phyloP scores from a whole-genome alignment of 2,329 filamentous ascomycete genomes.

The Phialophora chinensis region DNA sequence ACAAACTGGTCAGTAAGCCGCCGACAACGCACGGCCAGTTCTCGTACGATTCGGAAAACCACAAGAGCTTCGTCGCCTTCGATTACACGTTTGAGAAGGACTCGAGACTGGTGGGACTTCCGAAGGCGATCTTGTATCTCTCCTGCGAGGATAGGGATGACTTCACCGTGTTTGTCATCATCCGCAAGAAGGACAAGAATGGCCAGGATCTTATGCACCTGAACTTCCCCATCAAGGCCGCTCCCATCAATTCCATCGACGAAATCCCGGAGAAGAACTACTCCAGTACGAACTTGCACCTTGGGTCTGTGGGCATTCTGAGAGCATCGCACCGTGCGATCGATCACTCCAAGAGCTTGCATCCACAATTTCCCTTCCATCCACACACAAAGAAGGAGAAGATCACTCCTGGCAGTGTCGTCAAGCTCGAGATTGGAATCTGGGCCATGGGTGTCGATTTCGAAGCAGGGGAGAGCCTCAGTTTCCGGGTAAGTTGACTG shows the following conservation, averaged over 20 bases:
- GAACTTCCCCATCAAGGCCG: conserved; percentile 47
- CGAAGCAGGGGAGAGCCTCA: conserved; percentile 49
- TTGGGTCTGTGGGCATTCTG: conserved; percentile 52
- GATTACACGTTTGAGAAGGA: conserved; percentile 48
- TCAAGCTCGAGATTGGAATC: conserved; percentile 56
- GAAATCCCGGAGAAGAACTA: conserved; percentile 50
- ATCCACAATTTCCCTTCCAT: conserved; percentile 44
- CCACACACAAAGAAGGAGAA: conserved; percentile 51
- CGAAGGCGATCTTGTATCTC: conserved; percentile 55
- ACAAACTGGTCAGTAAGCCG: conserved; percentile 36
- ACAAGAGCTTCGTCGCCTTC: conserved; percentile 40
- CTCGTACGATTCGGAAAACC: conserved; percentile 44
- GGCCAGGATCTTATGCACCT: conserved; percentile 53
- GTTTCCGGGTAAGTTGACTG: conserved; percentile 45
- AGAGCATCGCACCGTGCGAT: conserved; percentile 53
- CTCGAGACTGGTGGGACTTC: conserved; percentile 51
- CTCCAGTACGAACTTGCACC: conserved; percentile 44
- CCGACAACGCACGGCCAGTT: neutral
- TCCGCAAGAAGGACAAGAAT: conserved; percentile 53
- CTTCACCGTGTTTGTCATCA: conserved; percentile 51
- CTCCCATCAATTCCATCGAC: conserved; percentile 41
- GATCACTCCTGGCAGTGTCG: conserved; percentile 49
- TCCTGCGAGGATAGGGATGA: conserved; percentile 52
- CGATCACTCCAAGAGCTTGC: conserved; percentile 35
- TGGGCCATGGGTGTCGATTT: conserved; percentile 56